Percentiles rank a stretch among this genome's conserved stretches.
phyloP scores from a whole-genome alignment of 2,329 filamentous ascomycete genomes.

The Hypoxylon sp. region DNA sequence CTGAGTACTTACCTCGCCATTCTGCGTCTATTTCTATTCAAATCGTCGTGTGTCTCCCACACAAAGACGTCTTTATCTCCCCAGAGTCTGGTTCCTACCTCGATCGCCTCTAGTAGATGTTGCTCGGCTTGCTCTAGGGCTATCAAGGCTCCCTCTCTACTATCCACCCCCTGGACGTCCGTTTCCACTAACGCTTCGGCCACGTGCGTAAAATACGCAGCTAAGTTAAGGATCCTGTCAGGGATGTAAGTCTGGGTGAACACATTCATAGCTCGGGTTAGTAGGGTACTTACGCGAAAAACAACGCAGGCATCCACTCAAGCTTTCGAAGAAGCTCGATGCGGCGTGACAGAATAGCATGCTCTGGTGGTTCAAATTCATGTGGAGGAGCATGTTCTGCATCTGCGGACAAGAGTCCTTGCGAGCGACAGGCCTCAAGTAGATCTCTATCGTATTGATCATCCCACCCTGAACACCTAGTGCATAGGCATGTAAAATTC shows the following conservation, averaged over 20 bases:
- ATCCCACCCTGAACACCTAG: slow-evolving; percentile 12
- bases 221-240: not conserved
- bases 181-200: not conserved
- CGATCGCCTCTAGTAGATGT: too few relatives aligned
- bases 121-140: too few relatives aligned
- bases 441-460: slow-evolving; percentile 1
- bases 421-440: not conserved
- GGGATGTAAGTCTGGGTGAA: not conserved
- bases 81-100: not conserved
- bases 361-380: not conserved
- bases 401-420: not conserved
- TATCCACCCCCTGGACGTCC: too few relatives aligned
- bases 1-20: not conserved
- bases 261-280: not conserved
- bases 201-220: not conserved
- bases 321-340: not conserved
- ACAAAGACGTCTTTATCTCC: not conserved
- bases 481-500: slow-evolving; percentile 23
- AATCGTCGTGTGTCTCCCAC: not conserved
- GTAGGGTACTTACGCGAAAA: slow-evolving; percentile 32
- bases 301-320: slow-evolving; percentile 5
- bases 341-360: not conserved
- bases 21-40: not conserved
- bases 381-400: not conserved
- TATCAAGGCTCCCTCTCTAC: too few relatives aligned